Base-by-base conservation (phyloP, 345 rosid genomes). In the Hypericum androsaemum region DNA sequence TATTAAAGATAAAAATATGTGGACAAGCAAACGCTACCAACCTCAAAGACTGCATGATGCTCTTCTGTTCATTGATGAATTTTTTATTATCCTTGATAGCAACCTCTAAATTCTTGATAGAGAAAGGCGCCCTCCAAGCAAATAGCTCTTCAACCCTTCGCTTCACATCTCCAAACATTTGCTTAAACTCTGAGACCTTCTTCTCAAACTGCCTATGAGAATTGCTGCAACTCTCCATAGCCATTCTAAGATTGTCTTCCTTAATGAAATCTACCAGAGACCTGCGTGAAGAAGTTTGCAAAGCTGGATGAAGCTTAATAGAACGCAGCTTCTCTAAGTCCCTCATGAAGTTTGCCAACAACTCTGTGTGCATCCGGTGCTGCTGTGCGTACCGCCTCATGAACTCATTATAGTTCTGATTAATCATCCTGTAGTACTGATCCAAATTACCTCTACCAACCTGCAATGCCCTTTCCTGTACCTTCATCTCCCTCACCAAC, bases 1-100 rank as follows among this genome's bases (percentile, higher is more conserved):
- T n/a, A n/a, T n/a, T n/a, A n/a, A n/a, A n/a, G n/a, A n/a, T 14
- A 13, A 62, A 50, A 50, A 14, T 5, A 67, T 38, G 42, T 17
- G 47, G 53, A 52, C 13, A n/a, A 22, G 32, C 4, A 12, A 32
- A 52, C 17, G 41, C 51, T 63, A 60, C 86, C 49, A 64, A 94
- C 99, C 99, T 94, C 71, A 94, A 69, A 50, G 97, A 86, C 60
- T 94, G 99, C 95, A 86, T 83, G 62, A 88, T 80, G 68, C 85
- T 85, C 69, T 80, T 88, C 57, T 88, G 89, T 61, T 94, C 97
- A 43, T 71, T 63, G 55, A 86, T 71, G 70, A 54, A 80, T 7
- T 65, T 78, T 48, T 71, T 85, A 54, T 77, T 82, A 61, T 86
- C 97, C 70, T 74, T 80, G 54, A 94, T 66, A 46, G 69, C 56